Evolutionary conservation across 768 basidiomycete genomes (phyloP), one percentile per base, ranked within the genome.

Genomic region (Boletus eberwhitei): DNA sequence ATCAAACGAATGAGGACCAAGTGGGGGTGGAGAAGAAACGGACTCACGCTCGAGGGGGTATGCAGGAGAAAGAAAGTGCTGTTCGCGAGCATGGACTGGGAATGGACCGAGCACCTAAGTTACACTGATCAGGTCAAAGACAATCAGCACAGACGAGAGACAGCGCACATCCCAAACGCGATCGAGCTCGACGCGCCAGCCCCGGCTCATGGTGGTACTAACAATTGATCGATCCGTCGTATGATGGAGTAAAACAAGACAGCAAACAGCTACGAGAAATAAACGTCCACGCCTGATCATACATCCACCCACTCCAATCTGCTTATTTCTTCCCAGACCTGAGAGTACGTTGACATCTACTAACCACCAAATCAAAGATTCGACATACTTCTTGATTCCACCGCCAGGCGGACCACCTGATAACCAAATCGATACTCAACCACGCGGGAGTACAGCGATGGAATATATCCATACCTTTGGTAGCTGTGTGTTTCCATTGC

Each of bases 351-450:
- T 48, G 54, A 42, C 34, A 39, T 50, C 34, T 21, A 52, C 52
- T 36, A 53, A 41, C 43, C 41, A 40, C 31, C 21, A 22, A 48
- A 37, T 19, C 22, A 43, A 37, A 58, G 19, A 19, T 46, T 48
- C 50, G 26, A 78, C 87, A 63, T 72, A 91, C 90, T 93, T 93
- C 82, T 93, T 92, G 79, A 93, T 90, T 24, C 91, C 89, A 41
- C 81, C 77, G 19, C 82, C 83, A 50, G 85, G 78, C 11, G 87
- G 75, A 21, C 89, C 89, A 58, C 81, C 90, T 90, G 48, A 43
- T 22, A 40, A 37, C 29, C 37, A 31, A 19, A 17, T 31, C 37
- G 13, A 47, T 36, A 26, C 16, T 55, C 41, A 59, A 26, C 36
- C 29, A 40, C 26, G 54, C 37, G 41, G 53, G 54, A 52, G 56